Conservation (phyloP, 345 rosid species). For the Brassica napus region DNA sequence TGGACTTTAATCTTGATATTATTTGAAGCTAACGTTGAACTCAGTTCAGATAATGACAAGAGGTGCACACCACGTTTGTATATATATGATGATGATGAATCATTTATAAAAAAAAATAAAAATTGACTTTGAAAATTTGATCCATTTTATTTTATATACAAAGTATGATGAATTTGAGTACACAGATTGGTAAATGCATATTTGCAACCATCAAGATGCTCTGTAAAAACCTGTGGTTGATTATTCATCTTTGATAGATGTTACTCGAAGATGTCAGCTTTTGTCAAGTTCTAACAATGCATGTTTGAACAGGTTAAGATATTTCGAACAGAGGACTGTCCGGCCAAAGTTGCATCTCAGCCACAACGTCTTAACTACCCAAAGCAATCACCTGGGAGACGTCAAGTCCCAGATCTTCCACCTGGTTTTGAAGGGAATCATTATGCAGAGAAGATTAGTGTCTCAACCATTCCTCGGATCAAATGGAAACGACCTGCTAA, state of each 20-base stretch:
- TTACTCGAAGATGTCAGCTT: neutral
- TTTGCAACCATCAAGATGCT: neutral
- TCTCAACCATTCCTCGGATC: conserved; percentile 38
- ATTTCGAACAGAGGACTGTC: conserved; percentile 51
- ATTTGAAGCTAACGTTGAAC: neutral
- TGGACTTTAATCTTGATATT: neutral
- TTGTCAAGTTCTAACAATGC: conserved; percentile 9
- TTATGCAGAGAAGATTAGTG: conserved; percentile 23
- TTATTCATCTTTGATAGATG: neutral
- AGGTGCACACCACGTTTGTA: neutral
- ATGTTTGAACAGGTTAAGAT: conserved; percentile 48
- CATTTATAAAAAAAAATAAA: neutral
- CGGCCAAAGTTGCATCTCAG: conserved; percentile 49
- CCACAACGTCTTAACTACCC: conserved; percentile 25
- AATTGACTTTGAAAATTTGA: neutral
- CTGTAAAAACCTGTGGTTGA: neutral
- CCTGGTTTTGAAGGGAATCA: conserved; percentile 51
- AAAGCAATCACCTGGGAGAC: conserved; percentile 16
- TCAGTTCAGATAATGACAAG: neutral
- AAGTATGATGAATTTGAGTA: neutral
- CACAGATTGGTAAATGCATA: neutral
- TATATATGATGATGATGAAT: neutral
- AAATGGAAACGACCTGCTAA: conserved; percentile 55
- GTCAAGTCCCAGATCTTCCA: conserved; percentile 39
- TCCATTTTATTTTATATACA: neutral